A percentile compares a stretch with the other conserved stretches of the same genome.
Conservation (phyloP, 345 rosid genomes). For the Theobroma cacao region DNA sequence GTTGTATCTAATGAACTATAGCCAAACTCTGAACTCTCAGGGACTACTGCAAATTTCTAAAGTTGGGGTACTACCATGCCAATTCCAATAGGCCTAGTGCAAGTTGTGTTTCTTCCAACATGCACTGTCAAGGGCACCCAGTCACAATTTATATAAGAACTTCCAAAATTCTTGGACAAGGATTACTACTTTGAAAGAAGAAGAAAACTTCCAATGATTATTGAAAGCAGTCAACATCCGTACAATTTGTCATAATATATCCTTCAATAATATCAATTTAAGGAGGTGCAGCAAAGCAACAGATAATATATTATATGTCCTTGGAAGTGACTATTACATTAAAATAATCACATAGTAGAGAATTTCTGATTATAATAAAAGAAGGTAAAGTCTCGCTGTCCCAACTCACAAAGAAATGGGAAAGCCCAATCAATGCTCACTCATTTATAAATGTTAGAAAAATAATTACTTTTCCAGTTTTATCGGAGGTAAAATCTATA, state of each 20-base stretch:
- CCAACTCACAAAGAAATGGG: background rate
- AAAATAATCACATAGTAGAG: background rate
- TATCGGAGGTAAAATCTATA: background rate
- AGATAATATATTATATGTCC: background rate
- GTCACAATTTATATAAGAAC: background rate
- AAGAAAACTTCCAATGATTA: background rate
- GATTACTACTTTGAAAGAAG: background rate
- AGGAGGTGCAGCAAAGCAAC: background rate
- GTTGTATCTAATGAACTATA: background rate
- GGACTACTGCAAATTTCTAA: too few species aligned
- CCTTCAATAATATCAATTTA: background rate
- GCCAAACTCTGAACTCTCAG: background rate
- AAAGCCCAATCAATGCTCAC: background rate
- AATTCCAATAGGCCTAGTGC: background rate
- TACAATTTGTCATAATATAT: background rate
- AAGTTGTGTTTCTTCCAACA: background rate
- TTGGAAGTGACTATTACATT: background rate
- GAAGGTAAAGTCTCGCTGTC: background rate
- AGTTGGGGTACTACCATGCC: background rate
- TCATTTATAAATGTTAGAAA: background rate
- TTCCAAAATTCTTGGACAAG: background rate
- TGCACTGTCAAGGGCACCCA: background rate
- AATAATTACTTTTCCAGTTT: background rate
- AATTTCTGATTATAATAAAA: background rate
- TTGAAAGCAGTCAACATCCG: background rate